These are phyloP conservation scores for Dactylonectria estremocensis DNA, from an alignment of 2,329 filamentous ascomycete genomes.

Conservation along the genomic window DNA sequence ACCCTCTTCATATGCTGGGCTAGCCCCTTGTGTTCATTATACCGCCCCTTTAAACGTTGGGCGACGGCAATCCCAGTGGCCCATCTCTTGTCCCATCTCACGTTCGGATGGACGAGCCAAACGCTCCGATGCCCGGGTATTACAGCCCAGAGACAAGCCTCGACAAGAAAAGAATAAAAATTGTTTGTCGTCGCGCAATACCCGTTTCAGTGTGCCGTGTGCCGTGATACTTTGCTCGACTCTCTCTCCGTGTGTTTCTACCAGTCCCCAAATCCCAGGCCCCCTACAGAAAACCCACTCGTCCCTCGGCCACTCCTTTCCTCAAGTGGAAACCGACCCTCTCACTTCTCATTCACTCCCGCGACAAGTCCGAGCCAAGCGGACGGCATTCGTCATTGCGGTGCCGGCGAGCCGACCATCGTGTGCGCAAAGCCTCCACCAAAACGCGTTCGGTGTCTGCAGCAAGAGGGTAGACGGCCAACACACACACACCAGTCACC, in stretches of 20 bases:
- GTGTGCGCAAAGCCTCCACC: constrained; percentile 20
- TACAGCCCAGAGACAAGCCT: constrained; percentile 37
- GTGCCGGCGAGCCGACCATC: constrained; percentile 31
- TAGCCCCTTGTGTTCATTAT: not conserved
- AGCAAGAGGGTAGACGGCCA: not conserved
- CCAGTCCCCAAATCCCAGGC: constrained; percentile 1
- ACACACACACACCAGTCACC: not conserved
- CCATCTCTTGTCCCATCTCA: constrained; percentile 2
- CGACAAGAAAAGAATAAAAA: not conserved
- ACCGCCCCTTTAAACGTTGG: constrained; percentile 11
- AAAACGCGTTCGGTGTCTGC: not conserved
- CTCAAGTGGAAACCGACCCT: constrained; percentile 27
- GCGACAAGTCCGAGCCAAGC: constrained; percentile 27
- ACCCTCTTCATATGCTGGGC: constrained; percentile 13
- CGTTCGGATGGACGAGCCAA: not conserved
- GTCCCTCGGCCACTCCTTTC: constrained; percentile 15
- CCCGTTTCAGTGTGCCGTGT: constrained; percentile 39
- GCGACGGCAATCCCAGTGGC: constrained; percentile 2
- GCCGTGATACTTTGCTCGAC: constrained; percentile 33
- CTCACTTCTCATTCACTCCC: constrained; percentile 15
- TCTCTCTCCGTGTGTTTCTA: not conserved
- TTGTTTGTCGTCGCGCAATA: constrained; percentile 46
- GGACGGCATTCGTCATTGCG: constrained; percentile 28
- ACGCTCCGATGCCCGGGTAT: not conserved
- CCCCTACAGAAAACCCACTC: constrained; percentile 8